These are phyloP conservation scores for Psilocybe tampanensis DNA, from an alignment of 768 basidiomycete genomes.

Conservation along the genomic window DNA sequence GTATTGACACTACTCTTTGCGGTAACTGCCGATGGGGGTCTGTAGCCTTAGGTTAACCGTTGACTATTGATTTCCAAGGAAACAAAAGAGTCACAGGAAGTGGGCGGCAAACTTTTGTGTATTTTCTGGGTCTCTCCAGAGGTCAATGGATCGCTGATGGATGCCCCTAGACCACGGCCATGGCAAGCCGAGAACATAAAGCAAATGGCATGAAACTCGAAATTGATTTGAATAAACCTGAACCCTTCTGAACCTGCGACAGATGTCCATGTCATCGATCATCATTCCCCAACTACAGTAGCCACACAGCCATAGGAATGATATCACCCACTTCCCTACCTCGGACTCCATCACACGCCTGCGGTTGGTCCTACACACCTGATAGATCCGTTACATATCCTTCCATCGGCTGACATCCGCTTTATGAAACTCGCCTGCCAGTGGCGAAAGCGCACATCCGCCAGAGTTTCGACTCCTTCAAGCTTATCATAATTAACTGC, in stretches of 20 bases:
- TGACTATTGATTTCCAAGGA: constrained; percentile 24
- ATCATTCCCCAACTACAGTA: background rate
- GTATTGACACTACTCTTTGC: constrained; percentile 9
- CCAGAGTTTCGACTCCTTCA: too few relatives aligned
- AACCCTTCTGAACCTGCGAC: background rate
- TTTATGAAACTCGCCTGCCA: too few relatives aligned
- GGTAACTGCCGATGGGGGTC: constrained; percentile 23
- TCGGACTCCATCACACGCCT: constrained; percentile 2
- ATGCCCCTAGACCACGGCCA: constrained; percentile 8
- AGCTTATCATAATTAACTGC: constrained; percentile 9
- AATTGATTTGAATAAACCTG: background rate
- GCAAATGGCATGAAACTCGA: background rate
- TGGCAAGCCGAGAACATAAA: background rate
- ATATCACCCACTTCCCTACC: constrained; percentile 8
- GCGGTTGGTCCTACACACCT: too few relatives aligned
- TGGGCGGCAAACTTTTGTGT: background rate
- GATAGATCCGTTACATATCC: too few relatives aligned
- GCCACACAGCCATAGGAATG: background rate
- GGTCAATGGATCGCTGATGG: constrained; percentile 9
- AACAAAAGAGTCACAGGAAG: constrained; percentile 16
- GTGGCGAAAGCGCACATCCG: too few relatives aligned
- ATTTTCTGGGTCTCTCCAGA: constrained; percentile 18
- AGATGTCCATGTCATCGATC: constrained; percentile 1
- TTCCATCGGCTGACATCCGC: too few relatives aligned
- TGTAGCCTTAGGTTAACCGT: too few relatives aligned